Percentiles rank a stretch among this genome's conserved stretches.
Conservation (phyloP, 1,284 basidiomycete species). For the Leccinum pallidistipes region DNA sequence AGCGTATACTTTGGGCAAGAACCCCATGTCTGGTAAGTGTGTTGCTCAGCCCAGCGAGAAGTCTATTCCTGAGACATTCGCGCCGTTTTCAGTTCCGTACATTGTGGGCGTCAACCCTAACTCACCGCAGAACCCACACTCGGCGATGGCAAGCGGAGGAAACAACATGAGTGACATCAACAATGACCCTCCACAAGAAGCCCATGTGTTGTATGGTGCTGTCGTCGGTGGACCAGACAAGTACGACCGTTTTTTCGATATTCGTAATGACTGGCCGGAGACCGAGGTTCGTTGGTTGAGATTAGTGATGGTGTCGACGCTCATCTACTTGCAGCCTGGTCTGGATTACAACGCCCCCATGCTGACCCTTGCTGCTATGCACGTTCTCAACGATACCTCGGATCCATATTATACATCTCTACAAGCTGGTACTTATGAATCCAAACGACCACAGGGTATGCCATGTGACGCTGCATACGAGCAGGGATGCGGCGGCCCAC, state of each 20-base stretch:
- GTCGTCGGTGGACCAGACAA: constrained; percentile 85
- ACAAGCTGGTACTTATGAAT: constrained; percentile 63
- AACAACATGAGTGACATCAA: constrained; percentile 69
- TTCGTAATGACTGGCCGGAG: constrained; percentile 80
- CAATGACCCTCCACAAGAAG: constrained; percentile 66
- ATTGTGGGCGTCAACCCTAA: constrained; percentile 88
- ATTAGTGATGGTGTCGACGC: neutral
- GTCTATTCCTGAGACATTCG: constrained; percentile 1
- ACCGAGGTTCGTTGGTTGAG: constrained; percentile 54
- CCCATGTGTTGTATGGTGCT: constrained; percentile 82
- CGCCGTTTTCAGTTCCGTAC: constrained; percentile 58
- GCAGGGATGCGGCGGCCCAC: constrained; percentile 47
- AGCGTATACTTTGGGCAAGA: constrained; percentile 82
- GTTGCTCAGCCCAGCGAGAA: neutral
- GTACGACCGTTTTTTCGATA: constrained; percentile 78
- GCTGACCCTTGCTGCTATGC: constrained; percentile 78
- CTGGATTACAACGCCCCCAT: constrained; percentile 87
- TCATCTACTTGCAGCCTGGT: constrained; percentile 50
- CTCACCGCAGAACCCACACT: constrained; percentile 87
- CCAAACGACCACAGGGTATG: constrained; percentile 59
- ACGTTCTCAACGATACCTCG: constrained; percentile 60
- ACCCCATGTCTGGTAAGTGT: constrained; percentile 70
- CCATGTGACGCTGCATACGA: constrained; percentile 77
- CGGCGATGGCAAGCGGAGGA: constrained; percentile 84
- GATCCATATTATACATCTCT: constrained; percentile 81